Base-by-base conservation (phyloP, 768 basidiomycete species). In the Boletus rubroflammeus region DNA sequence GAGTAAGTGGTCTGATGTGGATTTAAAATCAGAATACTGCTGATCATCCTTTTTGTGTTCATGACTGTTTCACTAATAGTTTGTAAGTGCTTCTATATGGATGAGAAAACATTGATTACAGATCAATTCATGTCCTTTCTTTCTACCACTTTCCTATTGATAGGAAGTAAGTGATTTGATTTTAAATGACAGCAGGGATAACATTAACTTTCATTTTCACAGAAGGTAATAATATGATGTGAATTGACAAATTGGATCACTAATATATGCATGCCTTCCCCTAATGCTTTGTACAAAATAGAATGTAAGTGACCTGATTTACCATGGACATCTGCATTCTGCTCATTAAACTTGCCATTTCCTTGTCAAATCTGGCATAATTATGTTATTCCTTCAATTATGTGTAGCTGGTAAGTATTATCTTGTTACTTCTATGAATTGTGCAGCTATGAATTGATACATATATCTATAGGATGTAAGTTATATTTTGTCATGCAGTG, bases 31-130 rank as follows among this genome's bases (percentile, higher is more conserved):
- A 26, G 26, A 3, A 26, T 26, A 6, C 26, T 26, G 5, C 5
- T 26, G 26, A 29, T 2, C 3, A 36, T 13, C 3, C 5, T 13
- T 5, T 32, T 5, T 19, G 3, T 19, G 11, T 8, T 4, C 3
- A 38, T 10, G 1, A 19, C 3, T 38, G 10, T 9, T 38, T 4
- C 17, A n/a, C 8, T 29, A 3, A 23, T 8, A 40, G 39, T 10
- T 40, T 42, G 23, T 25, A 15, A 25, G 23, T 42, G 6, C 14
- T 42, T 8, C 15, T 3, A 0, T 40, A 13, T 21, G 10, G 1
- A 6, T 9, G 1, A 13, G 0, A 13, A 0, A 21, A 21, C 21
- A 2, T 3, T 6, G 1, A 2, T n/a, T 38, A 3, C 38, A 21
- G 2, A n/a, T 11, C 0, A 13, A 13, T 19, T 19, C 9, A n/a